Evolutionary conservation across 2,329 filamentous ascomycete genomes (phyloP), one percentile per base, ranked within the genome.

Genomic region (Bertia moriformis): DNA sequence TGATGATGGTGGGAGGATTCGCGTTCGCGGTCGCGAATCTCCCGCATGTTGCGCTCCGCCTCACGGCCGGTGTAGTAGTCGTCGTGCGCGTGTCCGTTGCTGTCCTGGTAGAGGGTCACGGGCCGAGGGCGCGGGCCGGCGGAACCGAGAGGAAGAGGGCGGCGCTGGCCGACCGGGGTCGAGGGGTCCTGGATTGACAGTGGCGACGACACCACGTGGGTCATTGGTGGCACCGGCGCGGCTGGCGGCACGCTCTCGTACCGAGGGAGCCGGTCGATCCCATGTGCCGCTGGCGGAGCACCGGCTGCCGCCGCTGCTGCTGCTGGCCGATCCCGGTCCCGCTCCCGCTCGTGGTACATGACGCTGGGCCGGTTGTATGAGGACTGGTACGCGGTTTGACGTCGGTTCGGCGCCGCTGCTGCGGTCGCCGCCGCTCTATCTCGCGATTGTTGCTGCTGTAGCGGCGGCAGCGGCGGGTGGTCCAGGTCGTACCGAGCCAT

Each of bases 141-240:
- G 49, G 41, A 44, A 42, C 2, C 53, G 49, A 3, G 60, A 55
- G 43, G 53, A 60, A 19, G 53, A n/a, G n/a, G n/a, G 52, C n/a
- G 57, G 51, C 5, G 51, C 44, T 12, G 58, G 58, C 10, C 59
- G 48, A 13, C 53, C 48, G 20, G 46, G 47, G 3, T 52, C 45
- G 13, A 56, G 56, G 27, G 3, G 75, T 83, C 4, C 77, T 73
- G 3, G 78, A 78, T 7, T 83, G 82, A 2, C 80, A 81, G 0
- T 69, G 66, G 20, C 68, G 54, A 18, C 58, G 50, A 32, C 67
- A 65, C 42, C 63, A 59, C 18, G 50, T 42, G 36, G 51, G 22
- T 7, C 7, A n/a, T 10, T 7, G 22, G 22, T 27, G 22, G 22
- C 22, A 27, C 22, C 22, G 22, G 22, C 22, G n/a, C 22, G 22